phyloP scores from a whole-genome alignment of 1,139 yeast species.

The Suhomyces taliae region DNA sequence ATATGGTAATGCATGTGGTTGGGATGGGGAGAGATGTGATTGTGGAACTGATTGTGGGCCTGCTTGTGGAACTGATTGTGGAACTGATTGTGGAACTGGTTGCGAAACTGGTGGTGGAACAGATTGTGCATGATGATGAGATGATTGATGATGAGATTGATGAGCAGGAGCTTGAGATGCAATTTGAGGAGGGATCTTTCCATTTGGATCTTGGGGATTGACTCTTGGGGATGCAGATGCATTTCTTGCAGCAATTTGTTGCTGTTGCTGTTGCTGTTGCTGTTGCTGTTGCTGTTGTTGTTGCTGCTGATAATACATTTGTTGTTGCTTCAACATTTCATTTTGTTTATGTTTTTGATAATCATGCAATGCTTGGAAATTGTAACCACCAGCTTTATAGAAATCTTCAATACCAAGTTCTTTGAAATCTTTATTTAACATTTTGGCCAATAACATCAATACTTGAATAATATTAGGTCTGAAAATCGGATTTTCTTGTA shows the following conservation, averaged over 20 bases:
- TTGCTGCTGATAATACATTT: conserved; percentile 33
- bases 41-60: background rate
- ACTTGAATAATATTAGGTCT: conserved; percentile 87
- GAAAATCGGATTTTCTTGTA: conserved; percentile 74
- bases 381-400: conserved; percentile 40
- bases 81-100: too few species aligned
- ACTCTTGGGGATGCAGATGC: conserved; percentile 3
- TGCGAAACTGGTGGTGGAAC: background rate
- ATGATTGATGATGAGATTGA: background rate
- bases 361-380: conserved; percentile 47
- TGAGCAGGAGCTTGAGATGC: background rate
- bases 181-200: background rate
- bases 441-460: conserved; percentile 35
- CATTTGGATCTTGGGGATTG: conserved; percentile 1
- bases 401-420: conserved; percentile 36
- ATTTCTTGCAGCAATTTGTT: conserved; percentile 5
- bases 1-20: background rate
- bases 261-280: conserved; percentile 14
- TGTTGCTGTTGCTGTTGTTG: conserved; percentile 23
- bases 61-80: background rate
- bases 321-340: conserved; percentile 38
- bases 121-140: background rate
- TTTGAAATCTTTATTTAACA: conserved; percentile 32
- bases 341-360: conserved; percentile 43
- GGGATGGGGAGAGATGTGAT: background rate